Conservation (phyloP, 2,329 filamentous ascomycete species). For the Fusarium globosum region DNA sequence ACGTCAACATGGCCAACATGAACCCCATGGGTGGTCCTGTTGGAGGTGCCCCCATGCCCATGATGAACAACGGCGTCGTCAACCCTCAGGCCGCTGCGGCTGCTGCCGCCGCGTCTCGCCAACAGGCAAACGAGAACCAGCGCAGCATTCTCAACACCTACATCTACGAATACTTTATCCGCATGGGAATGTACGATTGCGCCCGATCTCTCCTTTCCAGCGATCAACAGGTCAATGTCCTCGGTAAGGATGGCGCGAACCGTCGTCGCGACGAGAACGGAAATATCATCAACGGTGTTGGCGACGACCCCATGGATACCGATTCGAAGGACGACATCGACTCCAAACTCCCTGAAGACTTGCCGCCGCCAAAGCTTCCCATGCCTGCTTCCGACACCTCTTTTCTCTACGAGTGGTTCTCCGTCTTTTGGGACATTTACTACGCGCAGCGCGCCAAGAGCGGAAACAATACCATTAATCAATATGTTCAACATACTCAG, state of each 20-base stretch:
- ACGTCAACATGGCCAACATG: conserved; percentile 75
- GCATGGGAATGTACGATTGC: conserved; percentile 84
- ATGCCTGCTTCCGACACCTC: conserved; percentile 75
- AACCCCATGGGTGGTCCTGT: conserved; percentile 75
- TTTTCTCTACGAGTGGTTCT: conserved; percentile 98
- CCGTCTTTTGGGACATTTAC: conserved; percentile 96
- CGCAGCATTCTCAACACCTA: conserved; percentile 80
- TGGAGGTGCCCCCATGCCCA: conserved; percentile 68
- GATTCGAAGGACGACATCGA: conserved; percentile 83
- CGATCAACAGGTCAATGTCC: conserved; percentile 73
- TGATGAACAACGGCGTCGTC: conserved; percentile 71
- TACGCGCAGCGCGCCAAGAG: conserved; percentile 81
- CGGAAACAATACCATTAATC: conserved; percentile 70
- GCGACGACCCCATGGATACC: conserved; percentile 83
- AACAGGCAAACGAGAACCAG: conserved; percentile 58
- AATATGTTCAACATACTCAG: conserved; percentile 86
- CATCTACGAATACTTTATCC: conserved; percentile 92
- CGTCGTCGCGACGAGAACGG: conserved; percentile 74
- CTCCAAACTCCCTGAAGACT: conserved; percentile 79
- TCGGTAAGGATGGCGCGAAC: conserved; percentile 73
- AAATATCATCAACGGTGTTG: conserved; percentile 74
- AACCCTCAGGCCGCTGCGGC: conserved; percentile 50
- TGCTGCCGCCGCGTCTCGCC: conserved; percentile 48
- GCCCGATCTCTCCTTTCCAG: conserved; percentile 78
- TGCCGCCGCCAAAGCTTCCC: conserved; percentile 79